Conservation (phyloP, 208 protist species). For the Herpetomonas tarakana region DNA sequence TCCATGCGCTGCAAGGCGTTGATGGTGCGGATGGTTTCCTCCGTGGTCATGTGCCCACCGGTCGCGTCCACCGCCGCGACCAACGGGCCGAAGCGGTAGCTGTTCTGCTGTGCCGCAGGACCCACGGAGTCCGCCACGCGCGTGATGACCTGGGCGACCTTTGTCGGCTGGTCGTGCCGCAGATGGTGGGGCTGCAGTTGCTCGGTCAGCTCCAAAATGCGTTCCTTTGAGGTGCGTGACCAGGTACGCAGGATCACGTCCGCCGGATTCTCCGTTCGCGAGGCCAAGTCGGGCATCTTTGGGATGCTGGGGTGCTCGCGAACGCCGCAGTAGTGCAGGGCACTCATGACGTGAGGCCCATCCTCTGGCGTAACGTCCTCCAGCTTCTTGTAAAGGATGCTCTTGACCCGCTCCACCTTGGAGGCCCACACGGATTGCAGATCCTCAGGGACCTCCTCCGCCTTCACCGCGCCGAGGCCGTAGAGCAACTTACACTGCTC, state of each 20-base stretch:
- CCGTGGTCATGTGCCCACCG: conserved; percentile 45
- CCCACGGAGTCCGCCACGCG: conserved; percentile 52
- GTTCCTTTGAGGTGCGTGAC: conserved; percentile 62
- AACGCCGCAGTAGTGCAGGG: conserved; percentile 65
- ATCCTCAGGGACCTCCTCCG: conserved; percentile 33
- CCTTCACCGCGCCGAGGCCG: conserved; percentile 44
- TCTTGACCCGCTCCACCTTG: conserved; percentile 52
- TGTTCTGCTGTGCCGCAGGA: conserved; percentile 24
- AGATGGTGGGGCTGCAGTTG: conserved; percentile 66
- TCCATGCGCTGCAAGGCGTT: conserved; percentile 57
- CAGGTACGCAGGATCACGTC: conserved; percentile 79
- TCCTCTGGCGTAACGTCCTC: conserved; percentile 59
- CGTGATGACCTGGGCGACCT: conserved; percentile 48
- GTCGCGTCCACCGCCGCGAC: conserved; percentile 60
- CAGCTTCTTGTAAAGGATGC: conserved; percentile 51
- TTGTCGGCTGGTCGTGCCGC: conserved; percentile 27
- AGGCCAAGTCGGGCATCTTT: conserved; percentile 11
- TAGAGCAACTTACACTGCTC: conserved; percentile 83
- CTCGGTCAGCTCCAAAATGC: conserved; percentile 73
- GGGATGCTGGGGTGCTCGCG: conserved; percentile 74
- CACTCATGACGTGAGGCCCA: conserved; percentile 76
- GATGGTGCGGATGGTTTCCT: conserved; percentile 59
- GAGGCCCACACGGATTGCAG: conserved; percentile 51
- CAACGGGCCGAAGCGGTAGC: conserved; percentile 59
- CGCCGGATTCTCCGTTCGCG: conserved; percentile 57